Conservation (phyloP, 2,329 filamentous ascomycete species). For the Fusarium anguioides region DNA sequence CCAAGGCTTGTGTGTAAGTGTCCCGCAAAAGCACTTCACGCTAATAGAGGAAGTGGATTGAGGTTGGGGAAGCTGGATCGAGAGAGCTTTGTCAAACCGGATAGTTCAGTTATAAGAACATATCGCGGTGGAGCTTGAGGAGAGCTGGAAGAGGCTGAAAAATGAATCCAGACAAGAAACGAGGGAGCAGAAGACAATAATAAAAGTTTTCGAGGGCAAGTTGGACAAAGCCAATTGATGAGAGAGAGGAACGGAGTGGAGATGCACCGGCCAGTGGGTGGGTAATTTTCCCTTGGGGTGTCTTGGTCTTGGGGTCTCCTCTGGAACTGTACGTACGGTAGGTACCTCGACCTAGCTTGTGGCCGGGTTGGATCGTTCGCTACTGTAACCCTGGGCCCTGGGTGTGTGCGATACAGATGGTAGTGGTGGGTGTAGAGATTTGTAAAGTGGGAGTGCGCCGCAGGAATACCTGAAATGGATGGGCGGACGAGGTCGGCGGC, state of each 20-base stretch:
- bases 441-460: constrained; percentile 32
- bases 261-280: constrained; percentile 44
- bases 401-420: constrained; percentile 21
- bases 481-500: constrained; percentile 45
- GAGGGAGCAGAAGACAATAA: constrained; percentile 42
- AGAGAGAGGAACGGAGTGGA: constrained; percentile 45
- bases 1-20: constrained; percentile 40
- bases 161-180: constrained; percentile 27
- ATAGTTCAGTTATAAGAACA: constrained; percentile 44
- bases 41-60: constrained; percentile 41
- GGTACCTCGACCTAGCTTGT: constrained; percentile 32
- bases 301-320: constrained; percentile 43
- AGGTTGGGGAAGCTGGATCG: constrained; percentile 35
- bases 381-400: constrained; percentile 32
- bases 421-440: constrained; percentile 18
- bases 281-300: constrained; percentile 45
- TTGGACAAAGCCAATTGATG: constrained; percentile 48
- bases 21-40: constrained; percentile 32
- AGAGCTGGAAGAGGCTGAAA: constrained; percentile 45
- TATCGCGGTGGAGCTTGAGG: constrained; percentile 41
- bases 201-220: constrained; percentile 49
- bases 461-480: constrained; percentile 42
- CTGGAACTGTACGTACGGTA: constrained; percentile 33
- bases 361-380: constrained; percentile 41
- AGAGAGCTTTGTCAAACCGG: constrained; percentile 39